Percentiles rank a stretch among this genome's conserved stretches.
Evolutionary conservation across 345 rosid genomes (phyloP).

Genomic region (Eucalyptus regnans): DNA sequence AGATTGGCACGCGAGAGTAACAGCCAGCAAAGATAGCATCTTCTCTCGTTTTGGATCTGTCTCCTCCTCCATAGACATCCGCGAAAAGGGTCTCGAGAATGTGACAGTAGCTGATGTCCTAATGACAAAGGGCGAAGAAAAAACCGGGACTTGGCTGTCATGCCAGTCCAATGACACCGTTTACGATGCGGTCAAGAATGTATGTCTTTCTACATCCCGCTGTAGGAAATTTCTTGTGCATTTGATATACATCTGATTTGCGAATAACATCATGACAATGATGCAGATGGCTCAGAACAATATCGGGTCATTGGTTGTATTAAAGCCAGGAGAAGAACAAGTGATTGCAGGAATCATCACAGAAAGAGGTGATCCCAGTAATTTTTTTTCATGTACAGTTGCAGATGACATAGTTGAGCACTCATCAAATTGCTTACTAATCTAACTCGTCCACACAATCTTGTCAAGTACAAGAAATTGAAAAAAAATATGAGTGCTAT

Average conservation of each 20-base stretch:
- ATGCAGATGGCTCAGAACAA: slow-evolving; percentile 82
- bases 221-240: background rate
- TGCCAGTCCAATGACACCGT: slow-evolving; percentile 58
- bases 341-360: slow-evolving; percentile 79
- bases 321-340: slow-evolving; percentile 63
- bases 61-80: slow-evolving; percentile 12
- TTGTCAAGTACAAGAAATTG: background rate
- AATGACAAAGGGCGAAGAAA: slow-evolving; percentile 43
- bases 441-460: background rate
- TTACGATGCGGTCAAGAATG: slow-evolving; percentile 67
- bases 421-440: background rate
- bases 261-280: background rate
- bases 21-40: background rate
- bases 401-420: background rate
- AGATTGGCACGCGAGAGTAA: slow-evolving; percentile 2
- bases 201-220: slow-evolving; percentile 8
- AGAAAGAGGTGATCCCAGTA: slow-evolving; percentile 55
- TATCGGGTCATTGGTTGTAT: slow-evolving; percentile 81
- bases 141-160: slow-evolving; percentile 49
- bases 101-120: slow-evolving; percentile 69
- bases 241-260: background rate
- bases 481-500: background rate
- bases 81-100: slow-evolving; percentile 68
- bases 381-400: background rate
- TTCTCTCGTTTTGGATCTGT: slow-evolving; percentile 14